Evolutionary conservation across 352 stramenopile genomes (phyloP).

Genomic region (Phytophthora agathidicida): DNA sequence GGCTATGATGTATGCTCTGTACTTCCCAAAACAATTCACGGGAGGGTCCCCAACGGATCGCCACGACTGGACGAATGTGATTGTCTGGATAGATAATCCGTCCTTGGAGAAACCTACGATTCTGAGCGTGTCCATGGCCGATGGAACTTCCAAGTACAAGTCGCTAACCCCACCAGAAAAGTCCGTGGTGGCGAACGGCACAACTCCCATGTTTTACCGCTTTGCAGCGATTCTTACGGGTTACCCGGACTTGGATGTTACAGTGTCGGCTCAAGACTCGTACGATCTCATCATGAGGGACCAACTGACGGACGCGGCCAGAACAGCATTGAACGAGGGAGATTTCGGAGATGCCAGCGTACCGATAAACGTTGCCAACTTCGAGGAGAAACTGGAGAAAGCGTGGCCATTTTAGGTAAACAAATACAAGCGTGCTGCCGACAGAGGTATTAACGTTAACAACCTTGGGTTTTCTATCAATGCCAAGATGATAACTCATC

Average conservation of each 20-base stretch:
- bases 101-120: not conserved
- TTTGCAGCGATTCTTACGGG: not conserved
- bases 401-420: not conserved
- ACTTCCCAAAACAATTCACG: constrained; percentile 15
- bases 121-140: not conserved
- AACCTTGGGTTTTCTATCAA: no score
- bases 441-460: no score
- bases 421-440: no score
- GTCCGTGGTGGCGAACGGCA: no score
- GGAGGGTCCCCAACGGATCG: not conserved
- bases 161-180: no score
- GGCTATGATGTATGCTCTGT: constrained; percentile 1
- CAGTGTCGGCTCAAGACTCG: not conserved
- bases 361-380: no score
- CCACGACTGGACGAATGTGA: constrained; percentile 1
- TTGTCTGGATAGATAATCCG: constrained; percentile 20
- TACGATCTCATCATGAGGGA: constrained; percentile 3
- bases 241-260: not conserved
- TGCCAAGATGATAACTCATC: no score
- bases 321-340: not conserved
- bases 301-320: not conserved
- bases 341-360: not conserved
- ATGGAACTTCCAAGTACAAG: no score
- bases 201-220: not conserved
- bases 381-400: not conserved